Evolutionary conservation across 2,329 filamentous ascomycete genomes (phyloP).

Genomic region (Dothidotthia symphoricarpi): DNA sequence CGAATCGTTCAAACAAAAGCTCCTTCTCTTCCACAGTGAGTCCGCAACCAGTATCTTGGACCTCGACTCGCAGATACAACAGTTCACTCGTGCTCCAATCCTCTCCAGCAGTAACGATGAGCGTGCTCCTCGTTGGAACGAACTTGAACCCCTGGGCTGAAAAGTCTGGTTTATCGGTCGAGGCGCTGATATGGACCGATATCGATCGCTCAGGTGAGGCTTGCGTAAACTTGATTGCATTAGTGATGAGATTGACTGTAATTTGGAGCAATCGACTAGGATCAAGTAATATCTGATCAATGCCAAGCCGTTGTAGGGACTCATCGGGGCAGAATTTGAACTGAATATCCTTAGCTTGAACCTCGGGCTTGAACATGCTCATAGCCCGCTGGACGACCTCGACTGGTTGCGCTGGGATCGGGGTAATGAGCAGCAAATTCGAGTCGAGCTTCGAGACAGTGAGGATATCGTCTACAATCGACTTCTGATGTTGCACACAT

Average conservation of each 20-base stretch:
- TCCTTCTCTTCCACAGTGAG: constrained; percentile 33
- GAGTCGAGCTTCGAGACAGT: constrained; percentile 37
- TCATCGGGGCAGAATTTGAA: constrained; percentile 34
- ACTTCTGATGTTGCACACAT: constrained; percentile 38
- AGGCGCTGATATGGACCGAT: constrained; percentile 40
- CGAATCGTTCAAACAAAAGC: constrained; percentile 34
- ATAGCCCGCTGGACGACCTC: constrained; percentile 36
- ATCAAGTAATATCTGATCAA: constrained; percentile 46
- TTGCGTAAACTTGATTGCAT: constrained; percentile 50
- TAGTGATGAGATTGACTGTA: constrained; percentile 46
- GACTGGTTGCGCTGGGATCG: constrained; percentile 41
- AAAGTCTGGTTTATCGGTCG: constrained; percentile 32
- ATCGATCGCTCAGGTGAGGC: constrained; percentile 37
- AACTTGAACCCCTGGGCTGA: constrained; percentile 23
- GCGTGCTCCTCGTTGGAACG: constrained; percentile 21
- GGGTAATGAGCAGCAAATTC: constrained; percentile 33
- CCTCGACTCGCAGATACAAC: constrained; percentile 30
- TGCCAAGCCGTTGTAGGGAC: constrained; percentile 32
- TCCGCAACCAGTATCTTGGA: constrained; percentile 36
- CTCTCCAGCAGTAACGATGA: constrained; percentile 17
- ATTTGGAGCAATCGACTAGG: constrained; percentile 46
- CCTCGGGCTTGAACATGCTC: constrained; percentile 42
- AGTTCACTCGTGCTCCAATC: constrained; percentile 33
- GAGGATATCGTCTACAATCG: constrained; percentile 37
- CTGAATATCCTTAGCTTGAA: constrained; percentile 30